Evolutionary conservation across 768 basidiomycete genomes (phyloP).

Genomic region (Mycena polygramma): DNA sequence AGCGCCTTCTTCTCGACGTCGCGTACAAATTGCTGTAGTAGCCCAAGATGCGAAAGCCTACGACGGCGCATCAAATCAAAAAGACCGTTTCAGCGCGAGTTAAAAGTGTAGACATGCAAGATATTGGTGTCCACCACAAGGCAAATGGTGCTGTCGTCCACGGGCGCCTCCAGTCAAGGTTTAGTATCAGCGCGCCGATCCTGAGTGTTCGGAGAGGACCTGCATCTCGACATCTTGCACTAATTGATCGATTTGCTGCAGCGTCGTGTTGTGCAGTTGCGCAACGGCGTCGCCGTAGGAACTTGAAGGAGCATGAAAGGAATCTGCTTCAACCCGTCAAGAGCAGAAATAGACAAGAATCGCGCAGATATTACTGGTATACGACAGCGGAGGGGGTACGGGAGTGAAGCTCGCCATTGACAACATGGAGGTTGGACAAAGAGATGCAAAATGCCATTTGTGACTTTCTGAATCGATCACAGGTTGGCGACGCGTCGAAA

Average conservation of each 20-base stretch:
- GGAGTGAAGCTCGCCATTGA: constrained; percentile 1
- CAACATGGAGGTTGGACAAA: background rate
- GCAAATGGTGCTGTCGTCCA: constrained; percentile 57
- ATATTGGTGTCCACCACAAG: constrained; percentile 87
- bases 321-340: constrained; percentile 21
- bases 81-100: constrained; percentile 40
- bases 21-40: constrained; percentile 72
- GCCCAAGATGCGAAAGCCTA: constrained; percentile 36
- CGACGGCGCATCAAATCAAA: constrained; percentile 41
- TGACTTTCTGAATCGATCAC: too few relatives aligned
- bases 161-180: constrained; percentile 54
- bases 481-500: too few relatives aligned
- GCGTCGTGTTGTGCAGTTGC: constrained; percentile 51
- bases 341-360: background rate
- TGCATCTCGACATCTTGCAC: constrained; percentile 84
- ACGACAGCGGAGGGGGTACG: background rate
- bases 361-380: constrained; percentile 8
- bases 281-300: constrained; percentile 14
- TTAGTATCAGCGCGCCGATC: constrained; percentile 17
- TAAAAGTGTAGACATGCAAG: constrained; percentile 66
- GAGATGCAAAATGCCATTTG: background rate
- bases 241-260: constrained; percentile 65
- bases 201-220: constrained; percentile 44
- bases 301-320: constrained; percentile 17
- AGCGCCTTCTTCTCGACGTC: constrained; percentile 65